Evolutionary conservation across 202 grass and related monocot genomes (phyloP).

Genomic region (Schoenoplectus triqueter): DNA sequence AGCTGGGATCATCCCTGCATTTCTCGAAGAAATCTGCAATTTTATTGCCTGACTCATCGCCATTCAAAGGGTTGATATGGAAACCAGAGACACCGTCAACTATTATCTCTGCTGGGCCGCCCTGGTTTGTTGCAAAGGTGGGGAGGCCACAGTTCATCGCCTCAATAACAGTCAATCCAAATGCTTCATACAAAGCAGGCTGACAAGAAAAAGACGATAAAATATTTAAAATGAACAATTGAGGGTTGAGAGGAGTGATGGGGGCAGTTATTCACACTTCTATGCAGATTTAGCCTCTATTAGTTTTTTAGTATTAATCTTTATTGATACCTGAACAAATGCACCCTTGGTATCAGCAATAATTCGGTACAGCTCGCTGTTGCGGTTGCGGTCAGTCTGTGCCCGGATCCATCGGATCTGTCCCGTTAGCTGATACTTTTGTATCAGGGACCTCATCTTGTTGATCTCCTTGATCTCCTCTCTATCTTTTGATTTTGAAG

Average conservation of each 20-base stretch:
- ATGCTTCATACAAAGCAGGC: slow-evolving; percentile 96
- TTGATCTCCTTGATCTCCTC: slow-evolving; percentile 96
- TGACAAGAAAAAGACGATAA: slow-evolving; percentile 39
- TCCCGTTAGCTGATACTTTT: slow-evolving; percentile 76
- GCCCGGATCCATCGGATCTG: slow-evolving; percentile 90
- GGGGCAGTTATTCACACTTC: background rate
- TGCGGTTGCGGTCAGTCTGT: slow-evolving; percentile 83
- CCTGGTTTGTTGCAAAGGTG: slow-evolving; percentile 85
- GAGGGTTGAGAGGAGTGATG: background rate
- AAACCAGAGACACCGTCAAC: slow-evolving; percentile 89
- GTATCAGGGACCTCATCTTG: slow-evolving; percentile 84
- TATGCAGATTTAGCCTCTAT: background rate
- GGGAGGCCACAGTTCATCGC: slow-evolving; percentile 91
- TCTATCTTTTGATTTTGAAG: slow-evolving; percentile 85
- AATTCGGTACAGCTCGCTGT: slow-evolving; percentile 89
- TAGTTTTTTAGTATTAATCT: background rate
- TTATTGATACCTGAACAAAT: slow-evolving; percentile 72
- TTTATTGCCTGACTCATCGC: slow-evolving; percentile 63
- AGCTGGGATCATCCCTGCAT: slow-evolving; percentile 69
- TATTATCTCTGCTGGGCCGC: slow-evolving; percentile 91
- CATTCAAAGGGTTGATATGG: slow-evolving; percentile 81
- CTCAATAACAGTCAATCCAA: slow-evolving; percentile 88
- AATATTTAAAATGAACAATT: background rate
- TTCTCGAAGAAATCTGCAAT: slow-evolving; percentile 91
- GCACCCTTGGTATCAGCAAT: slow-evolving; percentile 91